phyloP scores from a whole-genome alignment of 164 flowering plant genomes.

The Buxus sempervirens region DNA sequence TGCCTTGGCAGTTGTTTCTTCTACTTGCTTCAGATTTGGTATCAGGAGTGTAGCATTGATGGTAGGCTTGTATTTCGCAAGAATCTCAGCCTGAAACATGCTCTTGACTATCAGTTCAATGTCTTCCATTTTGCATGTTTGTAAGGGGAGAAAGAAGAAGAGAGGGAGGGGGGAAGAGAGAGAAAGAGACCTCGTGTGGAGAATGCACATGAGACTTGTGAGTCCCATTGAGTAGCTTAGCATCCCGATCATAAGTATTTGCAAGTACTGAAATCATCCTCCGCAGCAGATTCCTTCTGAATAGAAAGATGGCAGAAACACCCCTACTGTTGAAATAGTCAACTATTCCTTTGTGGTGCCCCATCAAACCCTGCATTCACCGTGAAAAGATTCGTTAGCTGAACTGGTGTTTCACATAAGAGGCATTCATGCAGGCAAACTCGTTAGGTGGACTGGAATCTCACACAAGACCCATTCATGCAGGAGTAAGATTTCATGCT shows the following conservation, averaged over 20 bases:
- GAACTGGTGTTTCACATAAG: not conserved
- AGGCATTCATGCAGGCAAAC: too few species aligned
- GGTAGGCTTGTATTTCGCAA: slow-evolving; percentile 56
- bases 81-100: slow-evolving; percentile 49
- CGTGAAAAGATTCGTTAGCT: not conserved
- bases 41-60: slow-evolving; percentile 37
- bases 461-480: too few species aligned
- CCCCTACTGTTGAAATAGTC: slow-evolving; percentile 38
- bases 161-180: slow-evolving; percentile 8
- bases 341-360: slow-evolving; percentile 31
- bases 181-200: slow-evolving; percentile 38
- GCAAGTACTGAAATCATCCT: slow-evolving; percentile 59
- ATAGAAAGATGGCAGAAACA: slow-evolving; percentile 52
- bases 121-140: not conserved
- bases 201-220: slow-evolving; percentile 77
- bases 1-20: slow-evolving; percentile 34
- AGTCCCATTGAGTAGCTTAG: slow-evolving; percentile 59
- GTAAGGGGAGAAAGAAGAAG: too few species aligned
- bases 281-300: slow-evolving; percentile 52
- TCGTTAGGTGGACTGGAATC: too few species aligned
- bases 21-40: slow-evolving; percentile 32
- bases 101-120: slow-evolving; percentile 3
- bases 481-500: too few species aligned
- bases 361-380: slow-evolving; percentile 39
- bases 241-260: slow-evolving; percentile 50